Base-by-base conservation (phyloP, 2,329 filamentous ascomycete genomes). In the Dactylellina haptotyla region DNA sequence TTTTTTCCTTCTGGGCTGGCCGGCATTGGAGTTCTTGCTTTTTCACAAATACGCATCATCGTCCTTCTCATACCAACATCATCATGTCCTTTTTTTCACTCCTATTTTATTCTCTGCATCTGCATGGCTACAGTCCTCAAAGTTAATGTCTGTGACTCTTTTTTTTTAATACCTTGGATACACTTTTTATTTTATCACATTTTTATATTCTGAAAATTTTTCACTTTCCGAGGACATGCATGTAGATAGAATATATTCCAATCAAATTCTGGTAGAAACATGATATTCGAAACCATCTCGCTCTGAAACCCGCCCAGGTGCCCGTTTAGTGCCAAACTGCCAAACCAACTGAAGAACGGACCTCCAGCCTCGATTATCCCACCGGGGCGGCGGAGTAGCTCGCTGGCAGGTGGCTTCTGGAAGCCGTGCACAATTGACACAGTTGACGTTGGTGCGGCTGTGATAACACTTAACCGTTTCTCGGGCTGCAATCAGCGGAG, bases 1-100 rank as follows among this genome's bases (percentile, higher is more conserved):
- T 62, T 53, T 20, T 28, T 46, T 57, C 6, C 30, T 64, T 58
- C 46, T 45, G 20, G 30, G 58, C 39, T 48, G 58, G 66, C 66
- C 28, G 66, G 58, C 58, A 72, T 72, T n/a, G 66, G 66, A 72
- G 66, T 72, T 72, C 26, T 70, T 51, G 28, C 39, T 54, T 70
- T 56, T 53, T 41, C 37, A 39, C 37, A 50, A 50, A 39, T 57
- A 37, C 20, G 23, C 56, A 61, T 69, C 23, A n/a, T 61, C 30
- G 16, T 48, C 61, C 34, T 20, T 30, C 50, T 6, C 30, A 54
- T 32, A 28, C 43, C 56, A 20, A 32, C 37, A 20, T 51, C 25
- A 48, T 41, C 23, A 34, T 28, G n/a, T 12, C 26, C 4, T 14
- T 41, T 14, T 30, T 48, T 39, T 58, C 34, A 41, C 28, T 16